These are phyloP conservation scores for Hibiscus syriacus DNA, from an alignment of 345 rosid species.

Conservation along the genomic window DNA sequence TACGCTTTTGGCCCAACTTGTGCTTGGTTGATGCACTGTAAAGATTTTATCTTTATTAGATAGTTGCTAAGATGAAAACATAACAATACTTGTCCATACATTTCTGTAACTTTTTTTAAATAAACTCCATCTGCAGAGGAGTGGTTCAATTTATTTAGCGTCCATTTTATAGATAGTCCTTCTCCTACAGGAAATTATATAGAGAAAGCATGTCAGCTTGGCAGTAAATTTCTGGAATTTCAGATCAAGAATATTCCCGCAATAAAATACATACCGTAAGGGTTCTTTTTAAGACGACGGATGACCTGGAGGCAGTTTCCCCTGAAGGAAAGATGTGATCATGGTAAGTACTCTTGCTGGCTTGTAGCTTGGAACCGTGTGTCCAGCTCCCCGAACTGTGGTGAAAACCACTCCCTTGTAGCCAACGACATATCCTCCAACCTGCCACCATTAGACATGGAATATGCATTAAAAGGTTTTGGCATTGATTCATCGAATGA, in stretches of 20 bases:
- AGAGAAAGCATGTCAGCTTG: background rate
- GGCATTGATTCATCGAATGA: background rate
- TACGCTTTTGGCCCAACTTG: background rate
- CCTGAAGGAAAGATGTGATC: slow-evolving; percentile 37
- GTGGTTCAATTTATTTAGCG: background rate
- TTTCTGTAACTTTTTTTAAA: background rate
- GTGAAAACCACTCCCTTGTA: slow-evolving; percentile 28
- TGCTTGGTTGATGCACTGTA: background rate
- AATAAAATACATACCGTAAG: background rate
- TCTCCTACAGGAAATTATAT: background rate
- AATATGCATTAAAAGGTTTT: background rate
- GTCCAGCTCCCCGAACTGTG: slow-evolving; percentile 43
- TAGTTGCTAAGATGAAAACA: background rate
- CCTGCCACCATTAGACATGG: slow-evolving; percentile 16
- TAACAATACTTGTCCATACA: background rate
- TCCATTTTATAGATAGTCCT: background rate
- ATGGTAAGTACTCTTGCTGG: slow-evolving; percentile 34
- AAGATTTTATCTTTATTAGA: background rate
- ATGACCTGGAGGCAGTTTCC: slow-evolving; percentile 16
- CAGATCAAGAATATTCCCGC: background rate
- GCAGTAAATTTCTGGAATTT: background rate
- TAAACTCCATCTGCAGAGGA: background rate
- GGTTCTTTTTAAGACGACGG: slow-evolving; percentile 14
- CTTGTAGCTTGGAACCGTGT: slow-evolving; percentile 41
- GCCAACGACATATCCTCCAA: slow-evolving; percentile 41